Base-by-base conservation (phyloP, 2,329 filamentous ascomycete species). In the Pyricularia sp. region DNA sequence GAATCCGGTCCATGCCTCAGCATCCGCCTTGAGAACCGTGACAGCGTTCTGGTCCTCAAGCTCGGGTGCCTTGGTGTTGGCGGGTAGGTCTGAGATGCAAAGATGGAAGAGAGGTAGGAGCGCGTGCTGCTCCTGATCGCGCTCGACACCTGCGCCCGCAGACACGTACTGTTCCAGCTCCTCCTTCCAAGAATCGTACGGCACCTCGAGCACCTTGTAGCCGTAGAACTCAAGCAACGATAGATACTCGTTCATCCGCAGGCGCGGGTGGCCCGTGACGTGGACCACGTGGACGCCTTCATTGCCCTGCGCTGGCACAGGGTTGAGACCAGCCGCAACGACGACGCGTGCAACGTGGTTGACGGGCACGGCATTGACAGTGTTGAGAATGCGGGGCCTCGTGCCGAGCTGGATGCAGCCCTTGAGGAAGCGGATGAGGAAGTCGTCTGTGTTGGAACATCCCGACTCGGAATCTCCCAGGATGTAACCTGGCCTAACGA, bases 281-380 rank as follows among this genome's bases (percentile, higher is more conserved):
- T 97, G 92, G 1, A 88, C 85, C 5, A 97, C 92, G 70, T 85
- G 82, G 3, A 83, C 77, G 4, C 76, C 76, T 64, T 64, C 74
- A 31, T 20, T 65, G 23, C 28, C 64, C 20, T 42, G 12, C 55
- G 26, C 50, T 4, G 75, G 72, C 0, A 88, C 83, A 0, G 89
- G 89, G 75, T 90, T 85, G 73, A 96, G 84, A 0, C 88, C 85
- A 5, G 90, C 83, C 0, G 93, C 92, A 23, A 93, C 88, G 30
- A 97, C 90, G 9, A 97, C 86, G n/a, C 87, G 85, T 1, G 90
- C 87, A 50, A 97, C 93, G 72, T 97, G 92, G 71, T 88, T 88
- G 30, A 97, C 93, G 0, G 94, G 94, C 0, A 97, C 91, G 78
- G 90, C 88, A 81, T 97, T 98, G 78, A 97, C 88, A 0, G 92